Base-by-base conservation (phyloP, 371 early-diverging fungal genomes). In the Mucor plumbeus region DNA sequence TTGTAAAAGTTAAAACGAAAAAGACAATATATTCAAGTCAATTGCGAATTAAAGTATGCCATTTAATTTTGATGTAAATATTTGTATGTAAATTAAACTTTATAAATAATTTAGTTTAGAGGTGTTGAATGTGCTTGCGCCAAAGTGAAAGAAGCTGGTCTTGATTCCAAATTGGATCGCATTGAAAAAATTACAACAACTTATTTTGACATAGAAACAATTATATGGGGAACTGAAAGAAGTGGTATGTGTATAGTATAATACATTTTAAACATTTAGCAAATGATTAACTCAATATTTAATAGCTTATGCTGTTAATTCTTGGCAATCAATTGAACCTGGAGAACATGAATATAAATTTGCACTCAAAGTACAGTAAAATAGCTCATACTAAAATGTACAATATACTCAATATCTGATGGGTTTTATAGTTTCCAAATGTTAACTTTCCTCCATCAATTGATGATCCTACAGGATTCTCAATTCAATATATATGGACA, bases 401-500 rank as follows among this genome's bases (percentile, higher is more conserved):
- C 35, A 55, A 26, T n/a, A 4, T 58, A 38, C n/a, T n/a, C 5
- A 43, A 43, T 43, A 7, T 14, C 5, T 43, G 14, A 26, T 26
- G 26, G 26, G 26, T 26, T 26, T 15, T 57, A 7, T 17, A 79
- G 80, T 70, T 79, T 59, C 76, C 77, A 5, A 79, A 76, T 48
- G 73, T 76, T 31, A 76, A 79, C 38, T 79, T 69, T 36, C 80
- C 77, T 19, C 75, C 77, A 36, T 79, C 75, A 2, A 53, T 65
- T 21, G 80, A 73, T 21, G 69, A 71, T 26, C 79, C 76, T 21
- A 33, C 62, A 11, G 73, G 78, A 0, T 78, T 76, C 47, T 69
- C 65, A 4, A 67, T 79, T 39, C 75, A 63, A 13, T 78, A 78
- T 31, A 71, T 86, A 9, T 86, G 83, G 83, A 73, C 79, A n/a